phyloP scores from a whole-genome alignment of 148 eudicot species.

The Chenopodium berlandieri region DNA sequence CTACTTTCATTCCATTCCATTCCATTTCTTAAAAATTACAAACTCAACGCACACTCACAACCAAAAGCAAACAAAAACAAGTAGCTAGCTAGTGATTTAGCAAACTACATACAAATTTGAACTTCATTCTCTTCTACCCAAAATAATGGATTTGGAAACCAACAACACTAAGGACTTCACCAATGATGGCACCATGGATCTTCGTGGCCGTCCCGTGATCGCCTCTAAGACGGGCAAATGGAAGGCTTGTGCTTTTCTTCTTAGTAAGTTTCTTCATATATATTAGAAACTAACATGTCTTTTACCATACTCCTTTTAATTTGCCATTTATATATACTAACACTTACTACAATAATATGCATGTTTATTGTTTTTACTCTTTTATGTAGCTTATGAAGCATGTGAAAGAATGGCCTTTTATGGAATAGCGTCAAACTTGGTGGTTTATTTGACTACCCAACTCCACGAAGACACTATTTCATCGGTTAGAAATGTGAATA shows the following conservation, averaged over 20 bases:
- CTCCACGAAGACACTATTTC: conserved; percentile 85
- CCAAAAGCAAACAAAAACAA: no score
- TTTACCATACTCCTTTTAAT: background rate
- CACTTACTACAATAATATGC: background rate
- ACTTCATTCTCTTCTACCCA: background rate
- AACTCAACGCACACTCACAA: no score
- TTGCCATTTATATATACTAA: background rate
- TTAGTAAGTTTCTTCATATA: conserved; percentile 37
- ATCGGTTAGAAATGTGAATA: conserved; percentile 83
- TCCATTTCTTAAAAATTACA: background rate
- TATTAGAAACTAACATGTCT: background rate
- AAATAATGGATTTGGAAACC: conserved; percentile 24
- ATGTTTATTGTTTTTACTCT: background rate
- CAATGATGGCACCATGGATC: conserved; percentile 77
- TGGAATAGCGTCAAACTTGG: conserved; percentile 79
- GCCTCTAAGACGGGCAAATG: conserved; percentile 79
- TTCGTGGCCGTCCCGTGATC: conserved; percentile 65
- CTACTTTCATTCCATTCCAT: conserved; percentile 1
- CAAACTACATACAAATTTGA: background rate
- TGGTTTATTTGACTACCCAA: conserved; percentile 75
- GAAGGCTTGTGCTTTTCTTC: conserved; percentile 86
- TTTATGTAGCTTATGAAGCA: conserved; percentile 61
- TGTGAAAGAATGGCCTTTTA: conserved; percentile 92
- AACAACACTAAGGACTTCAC: conserved; percentile 43
- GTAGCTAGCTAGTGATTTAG: no score